phyloP scores from a whole-genome alignment of 352 stramenopile species.

The Elongisporangium undulatum region DNA sequence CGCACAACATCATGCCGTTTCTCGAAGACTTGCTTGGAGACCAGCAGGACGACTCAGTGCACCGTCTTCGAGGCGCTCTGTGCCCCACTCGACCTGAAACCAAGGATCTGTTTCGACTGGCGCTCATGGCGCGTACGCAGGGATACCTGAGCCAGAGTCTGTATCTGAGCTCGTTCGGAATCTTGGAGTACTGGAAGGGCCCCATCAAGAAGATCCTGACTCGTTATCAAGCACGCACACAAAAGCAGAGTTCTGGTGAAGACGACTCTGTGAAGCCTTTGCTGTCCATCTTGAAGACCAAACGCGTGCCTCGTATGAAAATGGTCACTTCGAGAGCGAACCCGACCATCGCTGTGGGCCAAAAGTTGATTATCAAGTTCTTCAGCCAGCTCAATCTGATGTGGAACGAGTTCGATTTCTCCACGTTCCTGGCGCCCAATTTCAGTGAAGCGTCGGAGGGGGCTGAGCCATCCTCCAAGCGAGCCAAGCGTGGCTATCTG shows the following conservation, averaged over 20 bases:
- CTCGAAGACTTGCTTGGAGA: constrained; percentile 65
- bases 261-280: neutral
- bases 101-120: constrained; percentile 61
- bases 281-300: constrained; percentile 10
- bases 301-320: constrained; percentile 37
- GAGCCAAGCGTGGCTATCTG: constrained; percentile 33
- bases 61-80: constrained; percentile 47
- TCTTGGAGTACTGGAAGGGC: constrained; percentile 54
- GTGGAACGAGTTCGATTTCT: constrained; percentile 77
- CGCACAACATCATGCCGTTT: constrained; percentile 76
- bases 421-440: constrained; percentile 53
- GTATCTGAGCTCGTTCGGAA: constrained; percentile 55
- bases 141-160: constrained; percentile 60
- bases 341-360: constrained; percentile 65
- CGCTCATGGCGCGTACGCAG: constrained; percentile 48
- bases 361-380: constrained; percentile 67
- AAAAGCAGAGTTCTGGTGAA: constrained; percentile 6
- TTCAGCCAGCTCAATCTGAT: constrained; percentile 83
- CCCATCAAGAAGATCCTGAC: constrained; percentile 50
- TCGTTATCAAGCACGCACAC: constrained; percentile 29
- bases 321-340: constrained; percentile 75
- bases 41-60: constrained; percentile 52
- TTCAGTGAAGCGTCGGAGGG: constrained; percentile 17
- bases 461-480: constrained; percentile 25
- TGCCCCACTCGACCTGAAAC: constrained; percentile 40